A percentile compares a stretch with the other conserved stretches of the same genome.
These are phyloP conservation scores for Cryptococcus sp. DNA, from an alignment of 1,284 basidiomycete species.

Conservation along the genomic window DNA sequence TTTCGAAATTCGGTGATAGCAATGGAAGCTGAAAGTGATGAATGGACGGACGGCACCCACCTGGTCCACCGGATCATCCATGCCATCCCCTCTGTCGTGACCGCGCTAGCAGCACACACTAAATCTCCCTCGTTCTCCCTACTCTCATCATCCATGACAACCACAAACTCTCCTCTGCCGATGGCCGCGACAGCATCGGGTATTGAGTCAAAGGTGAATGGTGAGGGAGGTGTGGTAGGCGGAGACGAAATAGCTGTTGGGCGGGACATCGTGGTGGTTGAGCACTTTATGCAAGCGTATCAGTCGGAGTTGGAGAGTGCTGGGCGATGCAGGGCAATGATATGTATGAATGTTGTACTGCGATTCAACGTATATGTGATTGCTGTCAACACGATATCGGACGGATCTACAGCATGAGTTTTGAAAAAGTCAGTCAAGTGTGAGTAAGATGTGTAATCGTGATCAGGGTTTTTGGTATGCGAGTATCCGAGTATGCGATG, in stretches of 20 bases:
- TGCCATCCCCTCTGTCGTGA: conserved; percentile 96
- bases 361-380: not conserved
- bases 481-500: too few relatives aligned
- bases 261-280: conserved; percentile 35
- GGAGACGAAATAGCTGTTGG: conserved; percentile 30
- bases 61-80: conserved; percentile 98
- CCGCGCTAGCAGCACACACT: conserved; percentile 76
- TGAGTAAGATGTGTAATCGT: not conserved
- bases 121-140: conserved; percentile 95
- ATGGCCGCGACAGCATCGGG: conserved; percentile 80
- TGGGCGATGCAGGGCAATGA: not conserved
- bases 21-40: not conserved
- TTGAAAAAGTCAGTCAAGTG: too few relatives aligned
- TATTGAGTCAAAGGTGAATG: conserved; percentile 66
- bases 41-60: too few relatives aligned
- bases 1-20: not conserved
- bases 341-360: not conserved
- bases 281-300: not conserved
- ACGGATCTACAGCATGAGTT: too few relatives aligned
- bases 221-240: conserved; percentile 34
- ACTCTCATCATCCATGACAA: conserved; percentile 92
- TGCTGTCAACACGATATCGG: too few relatives aligned
- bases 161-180: conserved; percentile 79
- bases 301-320: not conserved
- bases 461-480: not conserved